phyloP scores from a whole-genome alignment of 805 yeast species.

The Starmerella asiatica region DNA sequence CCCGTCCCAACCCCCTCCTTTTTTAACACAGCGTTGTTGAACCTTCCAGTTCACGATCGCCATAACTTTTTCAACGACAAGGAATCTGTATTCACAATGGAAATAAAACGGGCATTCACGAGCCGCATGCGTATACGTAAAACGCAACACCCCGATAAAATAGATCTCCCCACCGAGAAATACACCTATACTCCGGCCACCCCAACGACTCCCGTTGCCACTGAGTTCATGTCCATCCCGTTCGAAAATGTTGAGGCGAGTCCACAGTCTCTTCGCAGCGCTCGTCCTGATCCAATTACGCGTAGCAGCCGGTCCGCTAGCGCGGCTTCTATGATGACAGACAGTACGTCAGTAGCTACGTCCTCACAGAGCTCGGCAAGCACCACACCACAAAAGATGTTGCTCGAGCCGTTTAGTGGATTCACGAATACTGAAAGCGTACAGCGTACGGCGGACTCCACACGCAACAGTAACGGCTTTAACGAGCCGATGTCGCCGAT shows the following conservation, averaged over 20 bases:
- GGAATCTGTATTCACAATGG: no score
- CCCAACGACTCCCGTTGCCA: constrained; percentile 6
- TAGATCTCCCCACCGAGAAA: constrained; percentile 10
- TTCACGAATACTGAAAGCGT: neutral
- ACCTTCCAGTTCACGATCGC: no score
- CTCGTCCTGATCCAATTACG: constrained; percentile 1
- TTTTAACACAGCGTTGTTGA: no score
- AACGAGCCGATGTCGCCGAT: constrained; percentile 15
- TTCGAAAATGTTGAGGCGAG: constrained; percentile 5
- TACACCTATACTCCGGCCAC: neutral
- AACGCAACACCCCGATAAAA: constrained; percentile 3
- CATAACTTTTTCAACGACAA: no score
- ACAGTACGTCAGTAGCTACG: no score
- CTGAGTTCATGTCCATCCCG: constrained; percentile 8
- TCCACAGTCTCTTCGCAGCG: neutral
- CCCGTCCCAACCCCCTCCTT: no score
- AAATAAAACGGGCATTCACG: constrained; percentile 13
- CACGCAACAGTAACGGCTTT: neutral
- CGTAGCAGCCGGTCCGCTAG: constrained; percentile 7
- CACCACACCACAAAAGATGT: neutral
- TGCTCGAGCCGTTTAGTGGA: neutral
- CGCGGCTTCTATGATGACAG: constrained; percentile 1
- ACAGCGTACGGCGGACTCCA: neutral
- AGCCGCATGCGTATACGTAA: constrained; percentile 9
- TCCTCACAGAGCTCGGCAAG: neutral